These are phyloP conservation scores for Tricholoma sp. DNA, from an alignment of 768 basidiomycete genomes.

Conservation along the genomic window DNA sequence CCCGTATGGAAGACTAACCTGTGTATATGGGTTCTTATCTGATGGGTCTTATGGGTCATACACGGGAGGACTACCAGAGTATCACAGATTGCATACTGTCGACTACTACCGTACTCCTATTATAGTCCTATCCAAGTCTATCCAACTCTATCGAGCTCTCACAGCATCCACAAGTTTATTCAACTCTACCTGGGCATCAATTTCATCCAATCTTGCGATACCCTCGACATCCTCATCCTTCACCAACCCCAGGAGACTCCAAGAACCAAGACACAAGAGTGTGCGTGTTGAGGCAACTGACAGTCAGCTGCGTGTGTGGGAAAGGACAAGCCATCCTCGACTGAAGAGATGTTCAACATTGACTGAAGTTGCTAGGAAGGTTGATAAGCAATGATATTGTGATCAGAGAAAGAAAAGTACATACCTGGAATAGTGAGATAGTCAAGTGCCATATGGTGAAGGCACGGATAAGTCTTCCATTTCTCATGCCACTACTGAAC, in stretches of 20 bases:
- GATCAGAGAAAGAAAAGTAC: no score
- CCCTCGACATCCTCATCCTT: neutral
- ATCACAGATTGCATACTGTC: no score
- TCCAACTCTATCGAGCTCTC: neutral
- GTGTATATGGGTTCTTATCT: no score
- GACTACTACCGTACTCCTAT: no score
- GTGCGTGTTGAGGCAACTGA: no score
- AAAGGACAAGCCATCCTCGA: neutral
- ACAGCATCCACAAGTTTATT: neutral
- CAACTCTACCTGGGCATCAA: neutral
- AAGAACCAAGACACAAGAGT: neutral
- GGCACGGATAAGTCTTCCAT: neutral
- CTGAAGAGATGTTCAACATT: neutral
- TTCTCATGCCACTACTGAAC: neutral
- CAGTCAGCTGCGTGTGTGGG: neutral
- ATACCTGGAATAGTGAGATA: neutral
- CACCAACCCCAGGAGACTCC: neutral
- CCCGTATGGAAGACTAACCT: no score
- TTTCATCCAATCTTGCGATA: no score
- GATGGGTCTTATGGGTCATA: no score
- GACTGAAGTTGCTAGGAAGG: neutral
- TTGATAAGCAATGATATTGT: neutral
- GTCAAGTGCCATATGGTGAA: neutral
- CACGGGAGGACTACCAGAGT: no score
- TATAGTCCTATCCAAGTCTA: no score